Base-by-base conservation (phyloP, 176 grass and related monocot species). In the Pontederia crassipes region DNA sequence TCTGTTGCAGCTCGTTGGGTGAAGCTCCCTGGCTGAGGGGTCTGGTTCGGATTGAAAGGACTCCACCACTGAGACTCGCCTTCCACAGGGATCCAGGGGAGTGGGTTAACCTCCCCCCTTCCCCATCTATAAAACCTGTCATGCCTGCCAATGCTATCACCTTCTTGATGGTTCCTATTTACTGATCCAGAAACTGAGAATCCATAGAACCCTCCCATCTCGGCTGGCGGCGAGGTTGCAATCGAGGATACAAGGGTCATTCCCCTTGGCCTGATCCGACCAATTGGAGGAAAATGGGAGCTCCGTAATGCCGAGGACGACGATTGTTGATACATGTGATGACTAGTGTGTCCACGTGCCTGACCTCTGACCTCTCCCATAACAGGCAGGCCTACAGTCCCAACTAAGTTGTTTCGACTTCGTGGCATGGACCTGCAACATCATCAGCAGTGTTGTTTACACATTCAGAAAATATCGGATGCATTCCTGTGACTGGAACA, bases 221-320 rank as follows among this genome's bases (percentile, higher is more conserved):
- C 87, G 48, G 76, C 69, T 15, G 87, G 74, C 27, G 87, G 82
- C 57, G 82, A 20, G 15, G 87, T 65, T 52, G 82, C 76, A 52
- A 90, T 75, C 9, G 85, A 90, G 66, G 87, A 90, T 11, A 83
- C 81, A 52, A 86, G 78, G 18, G 87, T 71, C 68, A 90, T 52
- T 48, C 82, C 87, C 76, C 87, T 86, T 12, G 82, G 87, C 57
- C 87, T 90, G 27, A 86, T 77, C 68, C 87, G 86, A 60, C 87
- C 80, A 28, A 74, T 72, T 35, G 82, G 70, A 54, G 77, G 67
- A 69, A 78, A 76, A 53, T 80, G 83, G 45, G 81, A 78, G 51
- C 62, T 73, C 58, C 55, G 58, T 62, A 79, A 79, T 61, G 75
- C 58, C 29, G 73, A 71, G 24, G 86, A 63, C 67, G 85, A 76